Conservation (phyloP, 2,329 filamentous ascomycete genomes). For the Claviceps lovelessii region DNA sequence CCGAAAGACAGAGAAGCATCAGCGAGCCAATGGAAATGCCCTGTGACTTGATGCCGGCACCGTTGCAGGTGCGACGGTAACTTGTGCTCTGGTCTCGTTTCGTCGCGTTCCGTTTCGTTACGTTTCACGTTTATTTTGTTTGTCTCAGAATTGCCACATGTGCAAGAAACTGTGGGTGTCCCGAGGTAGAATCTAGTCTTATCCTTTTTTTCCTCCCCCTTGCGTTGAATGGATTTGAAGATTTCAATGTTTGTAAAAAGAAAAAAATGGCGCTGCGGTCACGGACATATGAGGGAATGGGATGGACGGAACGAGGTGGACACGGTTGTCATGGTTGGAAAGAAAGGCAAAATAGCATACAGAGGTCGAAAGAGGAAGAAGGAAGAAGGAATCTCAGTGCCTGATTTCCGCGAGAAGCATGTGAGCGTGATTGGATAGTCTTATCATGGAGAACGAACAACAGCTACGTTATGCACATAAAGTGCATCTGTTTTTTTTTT, state of each 20-base stretch:
- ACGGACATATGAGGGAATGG: not conserved
- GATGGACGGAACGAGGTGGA: too few relatives aligned
- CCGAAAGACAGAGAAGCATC: constrained; percentile 43
- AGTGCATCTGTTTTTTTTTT: too few relatives aligned
- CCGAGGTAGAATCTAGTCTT: not conserved
- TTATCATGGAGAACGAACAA: too few relatives aligned
- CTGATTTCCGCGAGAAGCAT: too few relatives aligned
- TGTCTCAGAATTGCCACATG: not conserved
- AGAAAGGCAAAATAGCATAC: not conserved
- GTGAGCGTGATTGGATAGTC: too few relatives aligned
- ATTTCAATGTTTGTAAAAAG: not conserved
- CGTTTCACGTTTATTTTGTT: not conserved
- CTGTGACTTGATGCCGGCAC: constrained; percentile 20
- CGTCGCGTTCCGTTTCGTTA: not conserved
- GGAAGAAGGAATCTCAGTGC: not conserved
- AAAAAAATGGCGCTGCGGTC: not conserved
- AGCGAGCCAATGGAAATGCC: constrained; percentile 26
- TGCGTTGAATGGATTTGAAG: not conserved
- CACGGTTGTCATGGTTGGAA: too few relatives aligned
- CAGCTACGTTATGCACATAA: too few relatives aligned
- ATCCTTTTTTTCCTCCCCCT: not conserved
- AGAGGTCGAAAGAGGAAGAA: not conserved
- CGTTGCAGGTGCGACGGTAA: constrained; percentile 19
- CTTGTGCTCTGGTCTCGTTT: not conserved
- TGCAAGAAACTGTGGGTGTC: not conserved